Evolutionary conservation across 805 yeast genomes (phyloP).

Genomic region (Candida hispaniensis): DNA sequence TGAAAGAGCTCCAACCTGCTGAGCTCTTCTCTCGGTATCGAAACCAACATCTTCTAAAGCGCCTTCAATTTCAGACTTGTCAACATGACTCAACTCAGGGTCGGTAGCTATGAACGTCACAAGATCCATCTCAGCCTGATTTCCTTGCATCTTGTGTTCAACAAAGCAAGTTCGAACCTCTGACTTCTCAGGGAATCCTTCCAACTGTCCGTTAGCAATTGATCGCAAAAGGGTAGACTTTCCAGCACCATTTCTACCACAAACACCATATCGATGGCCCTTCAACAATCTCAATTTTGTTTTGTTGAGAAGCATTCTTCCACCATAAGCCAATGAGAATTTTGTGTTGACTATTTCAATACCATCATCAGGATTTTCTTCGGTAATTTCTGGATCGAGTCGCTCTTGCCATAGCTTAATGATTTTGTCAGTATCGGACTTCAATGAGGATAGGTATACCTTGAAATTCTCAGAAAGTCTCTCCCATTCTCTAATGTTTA

Average conservation of each 20-base stretch:
- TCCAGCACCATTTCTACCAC: conserved; percentile 99
- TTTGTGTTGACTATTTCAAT: conserved; percentile 87
- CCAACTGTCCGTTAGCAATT: conserved; percentile 90
- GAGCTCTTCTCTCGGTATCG: conserved; percentile 78
- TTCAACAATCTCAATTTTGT: conserved; percentile 76
- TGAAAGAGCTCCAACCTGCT: conserved; percentile 85
- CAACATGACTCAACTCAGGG: conserved; percentile 59
- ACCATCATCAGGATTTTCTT: conserved; percentile 64
- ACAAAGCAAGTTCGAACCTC: conserved; percentile 89
- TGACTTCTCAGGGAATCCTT: conserved; percentile 89
- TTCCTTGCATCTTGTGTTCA: conserved; percentile 92
- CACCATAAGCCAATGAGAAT: conserved; percentile 94
- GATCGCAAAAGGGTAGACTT: conserved; percentile 96
- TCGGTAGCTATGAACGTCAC: conserved; percentile 83
- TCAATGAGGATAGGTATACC: conserved; percentile 37
- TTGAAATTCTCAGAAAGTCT: conserved; percentile 30
- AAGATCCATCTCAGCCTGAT: conserved; percentile 82
- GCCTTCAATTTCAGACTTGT: conserved; percentile 56
- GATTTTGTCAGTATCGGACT: conserved; percentile 30
- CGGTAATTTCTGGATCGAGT: conserved; percentile 36
- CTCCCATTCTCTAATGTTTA: conserved; percentile 32
- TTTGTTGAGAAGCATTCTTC: conserved; percentile 91
- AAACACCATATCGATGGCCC: conserved; percentile 95
- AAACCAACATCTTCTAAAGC: conserved; percentile 85
- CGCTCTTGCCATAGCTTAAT: conserved; percentile 27